Evolutionary conservation across 208 protist genomes (phyloP).

Genomic region (Crithidia brevicula): DNA sequence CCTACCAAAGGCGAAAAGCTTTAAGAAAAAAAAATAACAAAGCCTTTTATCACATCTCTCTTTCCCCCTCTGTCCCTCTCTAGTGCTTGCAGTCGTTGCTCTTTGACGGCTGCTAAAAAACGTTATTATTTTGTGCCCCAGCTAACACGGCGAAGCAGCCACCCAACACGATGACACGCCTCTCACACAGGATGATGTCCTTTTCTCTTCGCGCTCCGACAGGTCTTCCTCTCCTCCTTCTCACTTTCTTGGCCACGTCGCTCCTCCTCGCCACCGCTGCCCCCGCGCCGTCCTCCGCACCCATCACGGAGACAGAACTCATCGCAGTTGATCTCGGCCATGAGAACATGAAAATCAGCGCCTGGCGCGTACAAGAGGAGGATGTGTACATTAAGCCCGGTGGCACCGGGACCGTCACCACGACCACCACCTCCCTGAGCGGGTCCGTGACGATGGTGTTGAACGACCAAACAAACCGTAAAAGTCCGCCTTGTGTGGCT

Average conservation of each 20-base stretch:
- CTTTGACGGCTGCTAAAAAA: neutral
- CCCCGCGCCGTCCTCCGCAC: conserved; percentile 11
- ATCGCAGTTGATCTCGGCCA: conserved; percentile 71
- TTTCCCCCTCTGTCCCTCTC: too few species aligned
- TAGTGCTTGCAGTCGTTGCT: too few species aligned
- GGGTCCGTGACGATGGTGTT: conserved; percentile 80
- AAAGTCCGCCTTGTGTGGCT: conserved; percentile 87
- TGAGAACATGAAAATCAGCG: conserved; percentile 31
- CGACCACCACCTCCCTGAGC: conserved; percentile 12
- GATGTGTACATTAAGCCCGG: conserved; percentile 6
- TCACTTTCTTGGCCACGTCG: too few species aligned
- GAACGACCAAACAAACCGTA: conserved; percentile 94
- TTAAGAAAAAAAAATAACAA: too few species aligned
- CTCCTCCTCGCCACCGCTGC: neutral
- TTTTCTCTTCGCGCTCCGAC: neutral
- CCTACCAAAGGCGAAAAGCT: too few species aligned
- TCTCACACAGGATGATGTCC: too few species aligned
- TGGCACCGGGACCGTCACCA: conserved; percentile 5
- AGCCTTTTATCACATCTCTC: too few species aligned
- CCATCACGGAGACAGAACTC: conserved; percentile 44
- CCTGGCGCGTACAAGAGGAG: conserved; percentile 22
- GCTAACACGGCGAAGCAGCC: too few species aligned
- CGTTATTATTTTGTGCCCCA: neutral
- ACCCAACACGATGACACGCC: too few species aligned
- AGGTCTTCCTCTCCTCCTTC: neutral